Evolutionary conservation across 1,284 basidiomycete genomes (phyloP).

Genomic region (Irpex sp.): DNA sequence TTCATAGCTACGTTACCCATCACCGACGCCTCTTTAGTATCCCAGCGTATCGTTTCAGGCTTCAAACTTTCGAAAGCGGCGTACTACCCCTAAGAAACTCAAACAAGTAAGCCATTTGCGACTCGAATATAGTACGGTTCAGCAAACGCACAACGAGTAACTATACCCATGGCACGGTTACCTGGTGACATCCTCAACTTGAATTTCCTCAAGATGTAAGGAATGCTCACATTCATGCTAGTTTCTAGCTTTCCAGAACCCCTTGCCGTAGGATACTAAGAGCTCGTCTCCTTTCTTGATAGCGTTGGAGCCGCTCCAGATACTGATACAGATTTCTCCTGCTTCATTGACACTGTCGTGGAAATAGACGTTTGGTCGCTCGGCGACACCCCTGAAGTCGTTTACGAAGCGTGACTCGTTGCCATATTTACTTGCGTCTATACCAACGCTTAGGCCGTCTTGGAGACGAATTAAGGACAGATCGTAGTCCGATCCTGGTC

Average conservation of each 20-base stretch:
- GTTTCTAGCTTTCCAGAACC: slow-evolving; percentile 12
- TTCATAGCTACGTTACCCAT: too few species aligned
- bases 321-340: slow-evolving; percentile 76
- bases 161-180: too few species aligned
- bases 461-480: slow-evolving; percentile 67
- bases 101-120: too few species aligned
- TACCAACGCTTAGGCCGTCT: slow-evolving; percentile 53
- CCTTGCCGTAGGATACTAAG: slow-evolving; percentile 87
- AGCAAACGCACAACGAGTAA: too few species aligned
- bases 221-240: neutral
- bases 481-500: slow-evolving; percentile 79
- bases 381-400: slow-evolving; percentile 75
- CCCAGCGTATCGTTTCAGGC: too few species aligned
- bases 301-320: slow-evolving; percentile 58
- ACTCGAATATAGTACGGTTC: too few species aligned
- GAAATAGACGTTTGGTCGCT: slow-evolving; percentile 75
- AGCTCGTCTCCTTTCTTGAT: slow-evolving; percentile 85
- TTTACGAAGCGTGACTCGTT: slow-evolving; percentile 89
- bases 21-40: too few species aligned
- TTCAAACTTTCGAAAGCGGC: too few species aligned
- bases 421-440: slow-evolving; percentile 74
- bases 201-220: too few species aligned
- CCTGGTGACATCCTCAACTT: too few species aligned
- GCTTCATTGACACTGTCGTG: slow-evolving; percentile 47
- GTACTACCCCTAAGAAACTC: too few species aligned